Base-by-base conservation (phyloP, 768 basidiomycete genomes). In the Kwoniella heveanensis region DNA sequence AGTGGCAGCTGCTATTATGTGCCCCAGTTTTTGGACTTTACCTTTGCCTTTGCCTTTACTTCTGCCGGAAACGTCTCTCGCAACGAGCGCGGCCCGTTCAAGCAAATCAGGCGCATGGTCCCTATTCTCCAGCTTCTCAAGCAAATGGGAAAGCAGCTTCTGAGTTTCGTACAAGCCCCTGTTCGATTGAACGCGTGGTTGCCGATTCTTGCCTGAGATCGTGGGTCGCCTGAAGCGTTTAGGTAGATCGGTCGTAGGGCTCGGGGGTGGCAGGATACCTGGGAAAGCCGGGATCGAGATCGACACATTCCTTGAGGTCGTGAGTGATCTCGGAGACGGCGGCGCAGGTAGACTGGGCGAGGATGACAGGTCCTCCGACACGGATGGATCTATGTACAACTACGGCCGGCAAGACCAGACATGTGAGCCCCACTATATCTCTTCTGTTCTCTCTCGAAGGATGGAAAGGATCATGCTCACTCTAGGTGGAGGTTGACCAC, bases 121-220 rank as follows among this genome's bases (percentile, higher is more conserved):
- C 59, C 90, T 83, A 54, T 79, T 81, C 51, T 85, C 84, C n/a
- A 92, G 82, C 68, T 88, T 86, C 21, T 82, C 82, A 17, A 91
- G 80, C 27, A 90, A 81, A 73, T 88, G 86, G 0, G 85, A 83
- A 2, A 91, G 81, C 24, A 90, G 82, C 74, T 90, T 90, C 53
- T 86, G 84, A 9, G 87, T 85, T 76, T 90, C 90, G 57, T 85
- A 67, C n/a, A 76, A 50, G 2, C 74, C 74, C 39, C 60, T 60
- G n/a, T 53, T 57, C 21, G 62, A 26, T 3, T 25, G 25, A 21
- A 52, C 47, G 13, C 53, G 32, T n/a, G 26, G 46, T 21, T 65
- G 57, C 19, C 58, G 51, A 26, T 57, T 63, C 24, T 69, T 67
- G 0, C 66, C 48, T 15, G 70, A 56, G 2, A 67, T 25, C 0